phyloP scores from a whole-genome alignment of 441 rosid species.

The Mallotus repandus region DNA sequence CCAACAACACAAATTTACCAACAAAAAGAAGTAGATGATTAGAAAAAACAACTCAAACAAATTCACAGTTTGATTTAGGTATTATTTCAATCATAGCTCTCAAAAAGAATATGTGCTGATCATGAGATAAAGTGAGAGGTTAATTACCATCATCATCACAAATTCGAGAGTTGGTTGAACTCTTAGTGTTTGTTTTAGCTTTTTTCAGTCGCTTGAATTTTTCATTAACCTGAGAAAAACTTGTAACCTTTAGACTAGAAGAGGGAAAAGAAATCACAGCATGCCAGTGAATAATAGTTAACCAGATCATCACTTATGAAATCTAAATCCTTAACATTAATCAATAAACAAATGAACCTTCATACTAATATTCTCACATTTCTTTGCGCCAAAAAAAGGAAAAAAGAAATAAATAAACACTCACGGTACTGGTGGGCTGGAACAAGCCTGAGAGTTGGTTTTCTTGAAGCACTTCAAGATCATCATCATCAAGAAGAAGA shows the following conservation, averaged over 20 bases:
- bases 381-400: not conserved
- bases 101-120: not conserved
- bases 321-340: no score
- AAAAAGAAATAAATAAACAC: conserved; percentile 1
- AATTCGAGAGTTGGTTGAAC: conserved; percentile 34
- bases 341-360: no score
- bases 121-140: not conserved
- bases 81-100: not conserved
- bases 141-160: conserved; percentile 52
- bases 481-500: conserved; percentile 72
- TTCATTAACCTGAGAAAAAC: conserved; percentile 43
- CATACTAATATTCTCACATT: not conserved
- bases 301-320: no score
- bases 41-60: not conserved
- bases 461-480: conserved; percentile 72
- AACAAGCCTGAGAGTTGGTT: conserved; percentile 41
- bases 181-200: conserved; percentile 49
- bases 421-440: conserved; percentile 20
- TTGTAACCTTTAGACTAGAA: not conserved
- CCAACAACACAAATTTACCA: not conserved
- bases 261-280: not conserved
- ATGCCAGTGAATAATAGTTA: no score
- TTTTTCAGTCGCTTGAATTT: conserved; percentile 75
- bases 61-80: not conserved
- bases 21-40: not conserved